These are phyloP conservation scores for Phaeoacremonium minimum DNA, from an alignment of 2,329 filamentous ascomycete species.

Conservation along the genomic window DNA sequence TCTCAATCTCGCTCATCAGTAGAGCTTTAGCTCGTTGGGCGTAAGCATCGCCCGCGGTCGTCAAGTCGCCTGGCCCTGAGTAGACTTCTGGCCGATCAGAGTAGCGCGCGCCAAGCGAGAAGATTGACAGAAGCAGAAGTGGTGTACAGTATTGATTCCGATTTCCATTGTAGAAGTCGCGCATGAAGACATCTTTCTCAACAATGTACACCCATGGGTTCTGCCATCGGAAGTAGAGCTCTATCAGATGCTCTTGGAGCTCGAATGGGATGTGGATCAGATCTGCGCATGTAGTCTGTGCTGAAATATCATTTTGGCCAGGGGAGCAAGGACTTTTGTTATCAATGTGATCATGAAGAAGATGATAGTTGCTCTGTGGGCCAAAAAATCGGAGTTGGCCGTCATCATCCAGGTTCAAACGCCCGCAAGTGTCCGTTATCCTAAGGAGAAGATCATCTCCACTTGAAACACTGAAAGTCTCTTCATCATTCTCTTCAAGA, in stretches of 20 bases:
- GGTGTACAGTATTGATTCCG: slow-evolving; percentile 15
- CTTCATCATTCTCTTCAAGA: too few species aligned
- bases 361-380: slow-evolving; percentile 16
- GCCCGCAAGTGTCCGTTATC: slow-evolving; percentile 9
- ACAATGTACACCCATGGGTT: slow-evolving; percentile 21
- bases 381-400: slow-evolving; percentile 18
- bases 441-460: slow-evolving; percentile 10
- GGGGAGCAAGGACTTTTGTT: slow-evolving; percentile 8
- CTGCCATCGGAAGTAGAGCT: slow-evolving; percentile 19
- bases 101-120: slow-evolving; percentile 15
- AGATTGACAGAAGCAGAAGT: slow-evolving; percentile 14
- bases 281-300: too few species aligned
- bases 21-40: slow-evolving; percentile 15
- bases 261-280: slow-evolving; percentile 10
- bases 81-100: slow-evolving; percentile 15
- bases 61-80: slow-evolving; percentile 10
- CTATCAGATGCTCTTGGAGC: slow-evolving; percentile 17
- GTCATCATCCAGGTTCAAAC: slow-evolving; percentile 9
- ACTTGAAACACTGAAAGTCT: too few species aligned
- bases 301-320: slow-evolving; percentile 9
- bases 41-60: slow-evolving; percentile 14
- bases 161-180: slow-evolving; percentile 9
- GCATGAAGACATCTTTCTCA: slow-evolving; percentile 13
- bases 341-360: slow-evolving; percentile 5
- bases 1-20: slow-evolving; percentile 15